These are phyloP conservation scores for Candida ulmi DNA, from an alignment of 805 yeast genomes.

Conservation along the genomic window DNA sequence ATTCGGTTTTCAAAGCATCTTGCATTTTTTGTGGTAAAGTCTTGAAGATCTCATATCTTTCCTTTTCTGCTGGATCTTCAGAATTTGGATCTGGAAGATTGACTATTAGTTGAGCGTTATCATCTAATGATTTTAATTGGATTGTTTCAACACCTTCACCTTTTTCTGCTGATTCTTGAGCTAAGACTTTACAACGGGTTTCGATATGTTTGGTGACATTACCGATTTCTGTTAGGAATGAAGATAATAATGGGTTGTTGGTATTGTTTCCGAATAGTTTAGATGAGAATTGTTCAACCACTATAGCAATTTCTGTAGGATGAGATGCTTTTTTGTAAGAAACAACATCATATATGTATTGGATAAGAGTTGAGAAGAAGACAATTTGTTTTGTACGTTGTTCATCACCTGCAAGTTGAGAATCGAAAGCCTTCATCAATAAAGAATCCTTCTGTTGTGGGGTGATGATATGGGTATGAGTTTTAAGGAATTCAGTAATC, in stretches of 20 bases:
- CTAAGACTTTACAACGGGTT: constrained; percentile 64
- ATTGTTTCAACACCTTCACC: constrained; percentile 61
- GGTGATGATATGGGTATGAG: constrained; percentile 61
- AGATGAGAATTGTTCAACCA: constrained; percentile 62
- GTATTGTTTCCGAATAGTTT: constrained; percentile 39
- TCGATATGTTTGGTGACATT: constrained; percentile 73
- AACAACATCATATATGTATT: constrained; percentile 50
- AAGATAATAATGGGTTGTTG: constrained; percentile 56
- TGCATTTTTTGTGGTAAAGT: constrained; percentile 59
- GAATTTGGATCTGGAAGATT: constrained; percentile 55
- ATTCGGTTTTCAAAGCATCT: constrained; percentile 64
- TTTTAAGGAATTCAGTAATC: constrained; percentile 46
- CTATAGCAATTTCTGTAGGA: constrained; percentile 29
- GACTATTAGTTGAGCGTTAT: constrained; percentile 67
- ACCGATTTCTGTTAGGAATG: constrained; percentile 68
- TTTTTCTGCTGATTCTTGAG: constrained; percentile 40
- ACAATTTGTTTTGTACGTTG: constrained; percentile 57
- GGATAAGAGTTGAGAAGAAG: constrained; percentile 73
- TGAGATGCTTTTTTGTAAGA: constrained; percentile 30
- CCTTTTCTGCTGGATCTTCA: constrained; percentile 35
- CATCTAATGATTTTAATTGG: constrained; percentile 86
- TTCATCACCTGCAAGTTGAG: constrained; percentile 59
- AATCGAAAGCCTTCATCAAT: constrained; percentile 88
- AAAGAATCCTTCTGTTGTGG: constrained; percentile 89
- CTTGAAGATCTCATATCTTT: constrained; percentile 49